These are phyloP conservation scores for Lactifluus subvellereus DNA, from an alignment of 768 basidiomycete species.

Conservation along the genomic window DNA sequence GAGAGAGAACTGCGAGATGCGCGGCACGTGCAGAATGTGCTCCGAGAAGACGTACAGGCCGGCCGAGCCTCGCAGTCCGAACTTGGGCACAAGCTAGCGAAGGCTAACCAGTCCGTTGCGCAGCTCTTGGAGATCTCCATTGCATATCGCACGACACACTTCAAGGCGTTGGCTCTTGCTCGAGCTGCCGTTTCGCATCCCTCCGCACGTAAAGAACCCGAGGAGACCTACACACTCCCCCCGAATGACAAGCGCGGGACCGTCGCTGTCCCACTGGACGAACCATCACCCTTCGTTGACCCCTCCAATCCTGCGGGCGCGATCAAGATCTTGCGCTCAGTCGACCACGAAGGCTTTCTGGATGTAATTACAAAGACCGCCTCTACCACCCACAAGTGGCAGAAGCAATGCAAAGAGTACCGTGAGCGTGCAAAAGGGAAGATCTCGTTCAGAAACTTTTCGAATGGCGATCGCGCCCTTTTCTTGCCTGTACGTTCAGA, in stretches of 20 bases:
- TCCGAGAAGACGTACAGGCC: constrained; percentile 64
- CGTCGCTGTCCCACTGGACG: constrained; percentile 45
- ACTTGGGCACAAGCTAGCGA: constrained; percentile 59
- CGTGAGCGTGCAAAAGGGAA: constrained; percentile 89
- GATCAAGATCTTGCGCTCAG: constrained; percentile 60
- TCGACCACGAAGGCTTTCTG: constrained; percentile 79
- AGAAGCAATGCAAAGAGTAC: constrained; percentile 94
- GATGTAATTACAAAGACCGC: constrained; percentile 77
- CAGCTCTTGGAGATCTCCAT: constrained; percentile 77
- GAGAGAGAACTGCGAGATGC: constrained; percentile 67
- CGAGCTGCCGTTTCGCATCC: constrained; percentile 46
- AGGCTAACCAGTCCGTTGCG: constrained; percentile 59
- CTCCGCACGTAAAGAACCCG: constrained; percentile 37
- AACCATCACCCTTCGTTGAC: constrained; percentile 63
- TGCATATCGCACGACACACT: constrained; percentile 69
- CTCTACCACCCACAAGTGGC: constrained; percentile 88
- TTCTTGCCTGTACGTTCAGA: constrained; percentile 91
- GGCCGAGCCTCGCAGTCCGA: constrained; percentile 63
- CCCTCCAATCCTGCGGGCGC: constrained; percentile 63
- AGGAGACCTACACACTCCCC: not conserved
- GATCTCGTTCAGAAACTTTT: constrained; percentile 91
- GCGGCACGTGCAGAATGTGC: constrained; percentile 56
- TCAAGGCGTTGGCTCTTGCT: constrained; percentile 58
- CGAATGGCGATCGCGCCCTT: constrained; percentile 88
- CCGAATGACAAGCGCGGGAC: constrained; percentile 40